Percentiles rank a stretch among this genome's conserved stretches.
Conservation (phyloP, 1,139 yeast species). For the Debaryomyces udenii region DNA sequence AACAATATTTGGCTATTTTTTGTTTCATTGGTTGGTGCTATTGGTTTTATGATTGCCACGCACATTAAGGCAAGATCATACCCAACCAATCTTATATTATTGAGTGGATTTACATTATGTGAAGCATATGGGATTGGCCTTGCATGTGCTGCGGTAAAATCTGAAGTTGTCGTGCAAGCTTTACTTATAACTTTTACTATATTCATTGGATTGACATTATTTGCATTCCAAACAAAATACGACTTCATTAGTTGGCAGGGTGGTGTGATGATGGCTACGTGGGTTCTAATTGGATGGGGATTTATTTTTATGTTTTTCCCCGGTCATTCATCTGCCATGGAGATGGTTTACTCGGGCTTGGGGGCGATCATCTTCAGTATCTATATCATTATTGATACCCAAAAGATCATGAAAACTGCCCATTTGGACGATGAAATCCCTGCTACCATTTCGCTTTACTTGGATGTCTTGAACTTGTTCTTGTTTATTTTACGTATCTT, state of each 20-base stretch:
- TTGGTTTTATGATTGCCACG: constrained; percentile 66
- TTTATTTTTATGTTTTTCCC: constrained; percentile 72
- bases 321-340: constrained; percentile 50
- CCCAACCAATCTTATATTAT: constrained; percentile 59
- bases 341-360: constrained; percentile 65
- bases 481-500: constrained; percentile 73
- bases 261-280: constrained; percentile 59
- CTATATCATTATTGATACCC: constrained; percentile 81
- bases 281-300: constrained; percentile 75
- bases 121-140: constrained; percentile 79
- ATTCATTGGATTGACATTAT: constrained; percentile 72
- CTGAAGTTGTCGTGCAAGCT: constrained; percentile 71
- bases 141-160: constrained; percentile 64
- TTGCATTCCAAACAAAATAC: constrained; percentile 82
- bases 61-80: constrained; percentile 62
- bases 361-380: constrained; percentile 78
- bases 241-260: constrained; percentile 79
- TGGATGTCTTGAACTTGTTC: constrained; percentile 82
- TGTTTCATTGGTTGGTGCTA: constrained; percentile 58
- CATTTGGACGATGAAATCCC: constrained; percentile 87
- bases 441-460: constrained; percentile 74
- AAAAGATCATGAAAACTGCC: constrained; percentile 73
- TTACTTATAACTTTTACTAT: constrained; percentile 67
- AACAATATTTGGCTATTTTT: constrained; percentile 63
- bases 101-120: constrained; percentile 68